Evolutionary conservation across 805 yeast genomes (phyloP).

Genomic region (Pichia nanzhaoensis): DNA sequence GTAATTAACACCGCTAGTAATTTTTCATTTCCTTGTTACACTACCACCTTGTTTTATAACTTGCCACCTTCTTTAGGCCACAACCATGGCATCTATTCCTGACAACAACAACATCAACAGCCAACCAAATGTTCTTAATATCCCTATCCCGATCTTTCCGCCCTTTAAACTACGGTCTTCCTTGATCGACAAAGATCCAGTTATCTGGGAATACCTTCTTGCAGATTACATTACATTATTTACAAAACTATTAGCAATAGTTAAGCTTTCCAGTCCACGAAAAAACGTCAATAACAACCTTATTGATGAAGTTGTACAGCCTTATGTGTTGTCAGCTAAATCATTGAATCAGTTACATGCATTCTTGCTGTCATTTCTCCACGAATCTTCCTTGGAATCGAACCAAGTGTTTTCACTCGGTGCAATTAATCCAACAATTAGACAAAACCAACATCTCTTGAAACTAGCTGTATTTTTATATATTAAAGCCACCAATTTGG

Average conservation of each 20-base stretch:
- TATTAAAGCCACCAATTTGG: constrained; percentile 45
- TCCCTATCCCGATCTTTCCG: constrained; percentile 41
- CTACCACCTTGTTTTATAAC: not conserved
- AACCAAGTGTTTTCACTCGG: constrained; percentile 62
- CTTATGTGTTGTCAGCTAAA: constrained; percentile 37
- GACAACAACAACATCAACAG: not conserved
- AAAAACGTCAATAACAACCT: constrained; percentile 4
- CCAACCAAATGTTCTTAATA: too few relatives aligned
- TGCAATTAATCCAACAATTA: constrained; percentile 62
- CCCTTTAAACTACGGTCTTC: constrained; percentile 70
- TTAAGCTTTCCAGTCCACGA: constrained; percentile 1
- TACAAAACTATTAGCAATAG: constrained; percentile 35
- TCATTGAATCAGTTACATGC: constrained; percentile 52
- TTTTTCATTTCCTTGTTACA: not conserved
- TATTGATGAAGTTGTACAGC: constrained; percentile 11
- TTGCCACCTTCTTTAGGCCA: too few relatives aligned
- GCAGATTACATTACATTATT: constrained; percentile 55
- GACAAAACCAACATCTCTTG: constrained; percentile 42
- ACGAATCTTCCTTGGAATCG: constrained; percentile 56
- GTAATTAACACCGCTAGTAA: too few relatives aligned
- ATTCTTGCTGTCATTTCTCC: constrained; percentile 51
- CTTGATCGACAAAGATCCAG: constrained; percentile 77
- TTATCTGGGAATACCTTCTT: constrained; percentile 69
- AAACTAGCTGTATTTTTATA: constrained; percentile 45
- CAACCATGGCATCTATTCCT: not conserved